Evolutionary conservation across 179 eudicot genomes (phyloP).

Genomic region (Drosera spatulata): DNA sequence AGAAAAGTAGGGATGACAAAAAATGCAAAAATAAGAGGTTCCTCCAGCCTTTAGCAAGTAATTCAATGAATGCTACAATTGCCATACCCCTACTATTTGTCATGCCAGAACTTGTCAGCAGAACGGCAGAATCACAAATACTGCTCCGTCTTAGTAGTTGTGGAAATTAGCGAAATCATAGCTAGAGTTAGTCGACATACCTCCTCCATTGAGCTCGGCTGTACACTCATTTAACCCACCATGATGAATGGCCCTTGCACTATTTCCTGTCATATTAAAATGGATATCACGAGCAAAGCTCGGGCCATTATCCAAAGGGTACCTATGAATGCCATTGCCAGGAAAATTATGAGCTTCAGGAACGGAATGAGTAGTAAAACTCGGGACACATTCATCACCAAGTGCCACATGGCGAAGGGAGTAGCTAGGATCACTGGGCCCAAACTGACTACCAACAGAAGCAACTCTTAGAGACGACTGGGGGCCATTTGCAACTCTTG

Average conservation of each 20-base stretch:
- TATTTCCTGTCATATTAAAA: conserved; percentile 16
- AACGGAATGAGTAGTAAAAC: conserved; percentile 29
- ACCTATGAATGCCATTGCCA: conserved; percentile 11
- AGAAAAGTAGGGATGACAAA: too few relatives aligned
- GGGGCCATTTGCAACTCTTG: conserved; percentile 18
- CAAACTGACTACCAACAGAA: conserved; percentile 21
- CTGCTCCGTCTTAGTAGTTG: background rate
- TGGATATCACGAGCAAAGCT: conserved; percentile 18
- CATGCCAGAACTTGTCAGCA: too few relatives aligned
- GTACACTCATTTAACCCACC: conserved; percentile 22
- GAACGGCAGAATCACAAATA: too few relatives aligned
- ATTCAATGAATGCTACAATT: too few relatives aligned
- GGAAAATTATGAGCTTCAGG: conserved; percentile 21
- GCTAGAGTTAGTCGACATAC: conserved; percentile 9
- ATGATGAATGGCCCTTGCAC: conserved; percentile 21
- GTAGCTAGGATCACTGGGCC: conserved; percentile 17
- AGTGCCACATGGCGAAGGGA: conserved; percentile 17
- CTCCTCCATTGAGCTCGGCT: conserved; percentile 23
- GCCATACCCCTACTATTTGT: too few relatives aligned
- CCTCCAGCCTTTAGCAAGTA: too few relatives aligned
- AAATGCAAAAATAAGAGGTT: too few relatives aligned
- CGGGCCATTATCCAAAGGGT: conserved; percentile 16
- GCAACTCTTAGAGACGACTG: conserved; percentile 27
- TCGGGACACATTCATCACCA: conserved; percentile 16
- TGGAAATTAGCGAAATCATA: too few relatives aligned